Base-by-base conservation (phyloP, 257 asterid genomes). In the Echium plantagineum region DNA sequence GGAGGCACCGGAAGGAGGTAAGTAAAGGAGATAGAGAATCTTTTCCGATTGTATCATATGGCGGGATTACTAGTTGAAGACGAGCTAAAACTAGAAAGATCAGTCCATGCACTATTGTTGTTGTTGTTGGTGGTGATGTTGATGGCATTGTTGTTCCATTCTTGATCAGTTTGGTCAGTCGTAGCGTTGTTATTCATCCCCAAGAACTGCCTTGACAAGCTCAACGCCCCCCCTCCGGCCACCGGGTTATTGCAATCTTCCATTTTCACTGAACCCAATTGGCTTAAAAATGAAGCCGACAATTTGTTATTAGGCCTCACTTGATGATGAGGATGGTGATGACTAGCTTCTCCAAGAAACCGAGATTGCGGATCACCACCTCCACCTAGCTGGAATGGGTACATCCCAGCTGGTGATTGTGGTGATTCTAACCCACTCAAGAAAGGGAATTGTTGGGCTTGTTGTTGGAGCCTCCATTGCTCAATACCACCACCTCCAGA, bases 71-170 rank as follows among this genome's bases (percentile, higher is more conserved):
- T 83, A 19, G 90, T 77, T 1, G 97, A 83, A 59, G 90, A 78
- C 38, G 96, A 83, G 66, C 87, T 83, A 75, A 90, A 90, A 66
- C 82, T 76, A 6, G 95, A 74, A 61, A 87, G 81, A 56, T 90
- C 94, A 0, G 82, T 85, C 97, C 96, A 90, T 49, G 73, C 69
- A 24, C 66, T 42, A 42, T 42, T 42, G 13, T 7, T 35, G 9
- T 10, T 42, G 49, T 12, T 42, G 17, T 38, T 10, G 15, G 0
- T 31, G 38, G 0, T 35, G 46, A 9, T 42, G 12, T 42, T 42
- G 49, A 7, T 35, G 47, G 10, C 9, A 10, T 42, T 42, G 49
- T 42, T 42, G 49, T 61, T 38, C 70, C 80, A 81, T 82, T 93
- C 85, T 60, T 76, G 85, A 17, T 84, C 75, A 42, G 49, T 42